These are phyloP conservation scores for Sphaerosporella brunnea DNA, from an alignment of 495 filamentous ascomycete genomes.

Conservation along the genomic window DNA sequence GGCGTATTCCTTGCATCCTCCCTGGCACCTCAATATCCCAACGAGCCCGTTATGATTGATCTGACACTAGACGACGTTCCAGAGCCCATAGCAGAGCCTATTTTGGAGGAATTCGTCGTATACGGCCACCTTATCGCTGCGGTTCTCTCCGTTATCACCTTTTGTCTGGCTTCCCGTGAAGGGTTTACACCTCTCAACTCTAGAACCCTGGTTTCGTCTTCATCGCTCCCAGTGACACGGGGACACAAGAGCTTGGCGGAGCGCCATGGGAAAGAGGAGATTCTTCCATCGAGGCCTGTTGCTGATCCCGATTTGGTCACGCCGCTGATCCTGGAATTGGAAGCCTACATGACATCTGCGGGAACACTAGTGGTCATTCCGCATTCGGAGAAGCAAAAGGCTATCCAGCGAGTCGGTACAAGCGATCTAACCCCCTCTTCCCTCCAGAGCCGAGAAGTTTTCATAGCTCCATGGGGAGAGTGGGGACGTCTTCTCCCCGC, in stretches of 20 bases:
- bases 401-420: slow-evolving; percentile 13
- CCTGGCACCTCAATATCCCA: slow-evolving; percentile 10
- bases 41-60: slow-evolving; percentile 14
- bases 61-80: slow-evolving; percentile 19
- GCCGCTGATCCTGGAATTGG: slow-evolving; percentile 17
- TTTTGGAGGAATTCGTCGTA: not conserved
- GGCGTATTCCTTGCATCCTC: slow-evolving; percentile 20
- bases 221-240: slow-evolving; percentile 9
- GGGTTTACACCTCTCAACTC: slow-evolving; percentile 24
- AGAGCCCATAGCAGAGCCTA: not conserved
- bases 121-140: slow-evolving; percentile 19
- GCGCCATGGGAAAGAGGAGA: slow-evolving; percentile 2
- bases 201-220: slow-evolving; percentile 21
- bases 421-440: not conserved
- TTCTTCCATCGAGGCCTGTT: slow-evolving; percentile 12
- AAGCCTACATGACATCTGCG: slow-evolving; percentile 20
- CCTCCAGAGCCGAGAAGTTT: slow-evolving; percentile 19
- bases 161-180: slow-evolving; percentile 13
- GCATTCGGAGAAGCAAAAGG: slow-evolving; percentile 16
- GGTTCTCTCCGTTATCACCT: slow-evolving; percentile 15
- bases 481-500: slow-evolving; percentile 17
- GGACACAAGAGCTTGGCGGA: slow-evolving; percentile 1
- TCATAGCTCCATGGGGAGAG: slow-evolving; percentile 25
- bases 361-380: slow-evolving; percentile 21
- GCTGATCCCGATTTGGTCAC: slow-evolving; percentile 14